These are phyloP conservation scores for Porphyrellus cyaneotinctus DNA, from an alignment of 768 basidiomycete species.

Conservation along the genomic window DNA sequence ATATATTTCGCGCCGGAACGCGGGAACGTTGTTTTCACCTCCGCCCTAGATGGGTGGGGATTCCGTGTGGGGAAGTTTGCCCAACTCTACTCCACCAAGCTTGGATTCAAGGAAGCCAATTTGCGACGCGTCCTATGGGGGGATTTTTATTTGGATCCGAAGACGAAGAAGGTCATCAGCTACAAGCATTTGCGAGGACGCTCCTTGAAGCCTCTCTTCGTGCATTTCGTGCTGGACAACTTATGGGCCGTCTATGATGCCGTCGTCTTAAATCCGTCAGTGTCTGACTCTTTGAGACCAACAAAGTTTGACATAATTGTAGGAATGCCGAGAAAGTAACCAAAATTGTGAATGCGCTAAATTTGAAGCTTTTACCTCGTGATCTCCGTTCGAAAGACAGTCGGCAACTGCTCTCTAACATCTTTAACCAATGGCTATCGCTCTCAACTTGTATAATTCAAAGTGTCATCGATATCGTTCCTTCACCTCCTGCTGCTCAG, in stretches of 20 bases:
- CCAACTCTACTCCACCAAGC: constrained; percentile 83
- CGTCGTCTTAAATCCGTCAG: constrained; percentile 84
- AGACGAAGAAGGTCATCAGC: constrained; percentile 88
- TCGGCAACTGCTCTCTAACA: constrained; percentile 73
- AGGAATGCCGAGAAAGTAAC: constrained; percentile 87
- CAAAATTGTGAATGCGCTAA: constrained; percentile 82
- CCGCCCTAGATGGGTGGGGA: constrained; percentile 96
- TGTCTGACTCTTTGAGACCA: constrained; percentile 15
- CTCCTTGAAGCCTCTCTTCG: constrained; percentile 89
- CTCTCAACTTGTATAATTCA: constrained; percentile 92
- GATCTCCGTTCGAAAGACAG: constrained; percentile 92
- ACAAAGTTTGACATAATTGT: constrained; percentile 11
- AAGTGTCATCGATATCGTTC: constrained; percentile 89
- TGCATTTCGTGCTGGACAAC: constrained; percentile 96
- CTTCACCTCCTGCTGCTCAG: constrained; percentile 81
- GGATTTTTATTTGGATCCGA: constrained; percentile 94
- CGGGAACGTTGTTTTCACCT: constrained; percentile 95
- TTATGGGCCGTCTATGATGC: constrained; percentile 97
- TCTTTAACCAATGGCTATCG: constrained; percentile 95
- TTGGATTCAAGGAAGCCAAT: constrained; percentile 86
- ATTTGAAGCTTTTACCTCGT: constrained; percentile 78
- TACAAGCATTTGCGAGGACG: constrained; percentile 87
- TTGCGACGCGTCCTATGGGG: constrained; percentile 91
- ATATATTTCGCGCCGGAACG: constrained; percentile 95
- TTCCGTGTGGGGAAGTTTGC: constrained; percentile 94